Percentiles rank a stretch among this genome's conserved stretches.
These are phyloP conservation scores for Phytophthora aleatoria DNA, from an alignment of 352 stramenopile species.

Conservation along the genomic window DNA sequence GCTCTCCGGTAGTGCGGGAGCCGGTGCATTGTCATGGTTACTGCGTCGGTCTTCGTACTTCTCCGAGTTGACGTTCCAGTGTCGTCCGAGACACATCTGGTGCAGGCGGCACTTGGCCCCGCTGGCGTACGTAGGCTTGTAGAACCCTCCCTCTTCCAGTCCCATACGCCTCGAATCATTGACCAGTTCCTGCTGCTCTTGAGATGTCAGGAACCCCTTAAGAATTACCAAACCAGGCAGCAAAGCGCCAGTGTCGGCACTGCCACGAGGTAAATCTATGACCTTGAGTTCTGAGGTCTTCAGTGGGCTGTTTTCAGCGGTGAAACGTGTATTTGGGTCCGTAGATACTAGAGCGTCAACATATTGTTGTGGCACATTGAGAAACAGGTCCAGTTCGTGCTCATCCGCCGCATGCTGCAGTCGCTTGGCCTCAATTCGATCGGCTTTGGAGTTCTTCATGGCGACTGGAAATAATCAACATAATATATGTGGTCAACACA, in stretches of 20 bases:
- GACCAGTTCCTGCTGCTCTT: slow-evolving; percentile 64
- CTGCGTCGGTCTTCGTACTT: slow-evolving; percentile 63
- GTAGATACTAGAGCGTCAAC: background rate
- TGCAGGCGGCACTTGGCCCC: slow-evolving; percentile 75
- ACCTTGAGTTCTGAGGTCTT: slow-evolving; percentile 5
- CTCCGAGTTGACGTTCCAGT: slow-evolving; percentile 79
- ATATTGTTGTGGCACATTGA: slow-evolving; percentile 24
- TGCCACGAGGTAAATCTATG: slow-evolving; percentile 22
- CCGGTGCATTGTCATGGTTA: slow-evolving; percentile 53
- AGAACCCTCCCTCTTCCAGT: slow-evolving; percentile 52
- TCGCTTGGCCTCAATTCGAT: slow-evolving; percentile 47
- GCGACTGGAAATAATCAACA: background rate
- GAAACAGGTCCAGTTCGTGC: slow-evolving; percentile 69
- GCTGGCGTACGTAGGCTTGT: slow-evolving; percentile 71
- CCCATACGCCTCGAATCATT: slow-evolving; percentile 55
- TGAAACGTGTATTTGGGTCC: slow-evolving; percentile 4
- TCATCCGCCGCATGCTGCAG: slow-evolving; percentile 59
- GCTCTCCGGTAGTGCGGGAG: slow-evolving; percentile 35
- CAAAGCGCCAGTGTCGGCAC: slow-evolving; percentile 32
- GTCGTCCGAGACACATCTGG: slow-evolving; percentile 71
- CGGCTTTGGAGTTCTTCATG: slow-evolving; percentile 48
- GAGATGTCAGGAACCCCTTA: slow-evolving; percentile 51
- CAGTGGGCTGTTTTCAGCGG: slow-evolving; percentile 13
- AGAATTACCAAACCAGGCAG: slow-evolving; percentile 71
- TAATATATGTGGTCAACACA: slow-evolving; percentile 7